Evolutionary conservation across 2,329 filamentous ascomycete species (phyloP).

Genomic region (Colletotrichum sp.): DNA sequence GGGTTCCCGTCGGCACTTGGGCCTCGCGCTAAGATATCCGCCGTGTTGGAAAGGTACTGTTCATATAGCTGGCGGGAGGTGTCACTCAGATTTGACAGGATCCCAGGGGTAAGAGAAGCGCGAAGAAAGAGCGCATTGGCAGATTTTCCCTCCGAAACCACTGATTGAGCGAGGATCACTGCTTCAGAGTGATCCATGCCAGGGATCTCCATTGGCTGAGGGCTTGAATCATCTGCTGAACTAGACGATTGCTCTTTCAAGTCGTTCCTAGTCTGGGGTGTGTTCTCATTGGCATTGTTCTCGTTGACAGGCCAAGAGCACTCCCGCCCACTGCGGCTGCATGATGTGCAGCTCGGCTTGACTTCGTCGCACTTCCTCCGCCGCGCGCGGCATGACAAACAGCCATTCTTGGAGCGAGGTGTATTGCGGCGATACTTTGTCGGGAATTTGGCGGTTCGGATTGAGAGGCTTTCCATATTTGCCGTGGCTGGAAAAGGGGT

Average conservation of each 20-base stretch:
- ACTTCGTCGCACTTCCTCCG: neutral
- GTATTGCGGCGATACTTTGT: neutral
- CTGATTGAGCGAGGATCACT: neutral
- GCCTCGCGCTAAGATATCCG: neutral
- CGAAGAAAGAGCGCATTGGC: accelerated
- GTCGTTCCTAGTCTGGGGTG: accelerated
- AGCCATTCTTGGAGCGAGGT: neutral
- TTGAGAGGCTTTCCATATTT: neutral
- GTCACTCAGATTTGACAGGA: neutral
- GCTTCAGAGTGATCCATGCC: neutral
- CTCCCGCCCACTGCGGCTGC: neutral
- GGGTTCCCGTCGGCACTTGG: neutral
- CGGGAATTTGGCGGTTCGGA: neutral
- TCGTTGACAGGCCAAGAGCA: neutral
- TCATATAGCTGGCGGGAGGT: neutral
- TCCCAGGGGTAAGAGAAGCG: neutral
- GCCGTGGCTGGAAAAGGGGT: neutral
- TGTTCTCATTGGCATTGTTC: neutral
- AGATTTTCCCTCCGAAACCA: accelerated
- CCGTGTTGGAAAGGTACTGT: neutral
- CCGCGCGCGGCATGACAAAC: neutral
- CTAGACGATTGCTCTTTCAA: neutral
- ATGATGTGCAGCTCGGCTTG: neutral
- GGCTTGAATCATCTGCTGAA: neutral
- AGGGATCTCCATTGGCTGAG: accelerated